phyloP scores from a whole-genome alignment of 345 rosid genomes.

The Eucalyptus marginata region DNA sequence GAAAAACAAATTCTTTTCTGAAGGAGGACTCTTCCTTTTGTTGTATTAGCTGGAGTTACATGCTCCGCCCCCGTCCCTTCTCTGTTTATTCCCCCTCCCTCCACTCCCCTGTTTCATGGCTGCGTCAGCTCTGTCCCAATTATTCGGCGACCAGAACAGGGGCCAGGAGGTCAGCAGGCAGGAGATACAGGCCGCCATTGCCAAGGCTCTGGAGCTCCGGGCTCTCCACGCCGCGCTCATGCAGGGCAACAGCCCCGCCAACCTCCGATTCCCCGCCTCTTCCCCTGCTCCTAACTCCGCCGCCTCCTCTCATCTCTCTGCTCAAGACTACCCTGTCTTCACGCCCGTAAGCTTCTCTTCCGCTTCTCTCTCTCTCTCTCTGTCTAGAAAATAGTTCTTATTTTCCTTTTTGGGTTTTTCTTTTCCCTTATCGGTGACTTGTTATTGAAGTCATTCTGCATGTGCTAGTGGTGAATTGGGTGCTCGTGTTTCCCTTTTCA shows the following conservation, averaged over 20 bases:
- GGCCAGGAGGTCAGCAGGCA: constrained; percentile 28
- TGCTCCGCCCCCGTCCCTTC: neutral
- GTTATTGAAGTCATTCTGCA: neutral
- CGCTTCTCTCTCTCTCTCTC: neutral
- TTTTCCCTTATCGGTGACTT: neutral
- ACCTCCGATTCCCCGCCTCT: constrained; percentile 26
- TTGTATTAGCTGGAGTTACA: neutral
- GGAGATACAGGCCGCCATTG: constrained; percentile 77
- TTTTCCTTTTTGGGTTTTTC: neutral
- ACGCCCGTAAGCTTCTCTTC: constrained; percentile 57
- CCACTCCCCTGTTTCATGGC: constrained; percentile 31
- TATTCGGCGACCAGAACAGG: constrained; percentile 15
- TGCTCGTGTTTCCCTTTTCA: neutral
- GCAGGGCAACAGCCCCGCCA: constrained; percentile 50
- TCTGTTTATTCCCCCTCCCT: neutral
- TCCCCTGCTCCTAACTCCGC: constrained; percentile 57
- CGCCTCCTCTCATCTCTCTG: constrained; percentile 37
- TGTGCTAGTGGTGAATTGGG: neutral
- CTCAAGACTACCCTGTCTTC: constrained; percentile 94
- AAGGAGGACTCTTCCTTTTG: neutral
- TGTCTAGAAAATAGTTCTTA: neutral
- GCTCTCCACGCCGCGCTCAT: constrained; percentile 75
- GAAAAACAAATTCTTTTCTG: neutral
- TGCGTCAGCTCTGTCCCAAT: constrained; percentile 21
- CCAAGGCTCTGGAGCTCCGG: constrained; percentile 76